phyloP scores from a whole-genome alignment of 352 stramenopile genomes.

The Globisporangium iwayamae region DNA sequence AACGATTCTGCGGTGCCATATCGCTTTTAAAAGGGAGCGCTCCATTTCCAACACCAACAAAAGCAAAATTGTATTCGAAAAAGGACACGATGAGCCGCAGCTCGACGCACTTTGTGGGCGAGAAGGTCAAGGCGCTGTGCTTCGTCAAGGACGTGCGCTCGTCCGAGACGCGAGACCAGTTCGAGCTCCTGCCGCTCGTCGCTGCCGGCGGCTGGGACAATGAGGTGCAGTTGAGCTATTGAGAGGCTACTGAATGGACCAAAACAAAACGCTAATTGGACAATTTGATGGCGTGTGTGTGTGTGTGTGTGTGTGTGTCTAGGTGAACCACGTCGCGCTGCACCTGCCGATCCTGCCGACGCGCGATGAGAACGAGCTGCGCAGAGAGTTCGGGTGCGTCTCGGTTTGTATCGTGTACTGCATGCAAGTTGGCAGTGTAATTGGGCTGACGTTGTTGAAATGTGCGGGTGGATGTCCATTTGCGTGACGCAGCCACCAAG shows the following conservation, averaged over 20 bases:
- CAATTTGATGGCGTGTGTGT: neutral
- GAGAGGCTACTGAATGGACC: neutral
- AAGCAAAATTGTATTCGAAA: neutral
- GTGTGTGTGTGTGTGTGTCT: neutral
- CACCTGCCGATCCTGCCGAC: constrained; percentile 45
- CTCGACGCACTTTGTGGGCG: constrained; percentile 64
- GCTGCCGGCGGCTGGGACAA: constrained; percentile 56
- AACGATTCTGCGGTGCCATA: neutral
- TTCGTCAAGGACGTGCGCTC: constrained; percentile 56
- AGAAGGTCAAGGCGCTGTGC: constrained; percentile 58
- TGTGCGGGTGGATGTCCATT: neutral
- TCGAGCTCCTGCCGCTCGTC: constrained; percentile 48
- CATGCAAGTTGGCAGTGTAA: neutral
- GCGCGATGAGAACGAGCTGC: constrained; percentile 41
- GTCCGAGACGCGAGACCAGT: constrained; percentile 29
- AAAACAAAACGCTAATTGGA: neutral
- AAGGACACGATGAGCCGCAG: constrained; percentile 16
- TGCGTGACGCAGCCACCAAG: neutral
- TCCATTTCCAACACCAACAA: constrained; percentile 5
- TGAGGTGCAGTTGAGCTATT: constrained; percentile 23
- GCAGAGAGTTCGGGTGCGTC: constrained; percentile 40
- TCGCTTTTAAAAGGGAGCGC: neutral
- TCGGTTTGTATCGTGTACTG: neutral
- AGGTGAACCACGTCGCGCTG: constrained; percentile 52
- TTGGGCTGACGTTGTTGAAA: neutral